Evolutionary conservation across 768 basidiomycete genomes (phyloP).

Genomic region (Auriscalpium orientale): DNA sequence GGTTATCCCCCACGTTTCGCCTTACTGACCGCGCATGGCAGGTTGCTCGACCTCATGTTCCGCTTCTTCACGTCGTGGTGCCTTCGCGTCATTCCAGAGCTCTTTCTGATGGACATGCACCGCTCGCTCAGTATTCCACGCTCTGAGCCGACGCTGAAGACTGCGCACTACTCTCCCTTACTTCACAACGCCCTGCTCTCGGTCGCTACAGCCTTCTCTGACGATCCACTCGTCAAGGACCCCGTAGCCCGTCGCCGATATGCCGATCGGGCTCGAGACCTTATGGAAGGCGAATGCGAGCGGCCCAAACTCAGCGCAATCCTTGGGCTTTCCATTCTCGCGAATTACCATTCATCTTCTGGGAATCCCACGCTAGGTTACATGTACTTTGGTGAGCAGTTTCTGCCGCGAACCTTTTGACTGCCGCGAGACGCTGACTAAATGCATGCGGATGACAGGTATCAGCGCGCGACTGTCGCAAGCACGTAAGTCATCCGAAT

Average conservation of each 20-base stretch:
- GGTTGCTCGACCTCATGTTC: constrained; percentile 32
- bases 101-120: constrained; percentile 37
- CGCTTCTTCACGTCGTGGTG: constrained; percentile 33
- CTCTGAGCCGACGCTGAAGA: constrained; percentile 27
- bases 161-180: constrained; percentile 63
- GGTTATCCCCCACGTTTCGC: neutral
- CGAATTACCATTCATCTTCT: constrained; percentile 30
- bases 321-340: constrained; percentile 31
- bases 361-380: constrained; percentile 38
- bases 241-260: constrained; percentile 24
- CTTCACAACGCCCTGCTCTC: constrained; percentile 60
- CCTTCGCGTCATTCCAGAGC: constrained; percentile 31
- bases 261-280: constrained; percentile 31
- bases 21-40: constrained; percentile 6
- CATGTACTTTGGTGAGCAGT: constrained; percentile 31
- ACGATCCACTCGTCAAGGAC: constrained; percentile 27
- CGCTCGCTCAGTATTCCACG: constrained; percentile 25
- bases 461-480: constrained; percentile 54
- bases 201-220: constrained; percentile 31
- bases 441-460: constrained; percentile 24
- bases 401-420: neutral
- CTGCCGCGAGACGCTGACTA: neutral
- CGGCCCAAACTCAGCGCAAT: constrained; percentile 34
- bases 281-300: constrained; percentile 33
- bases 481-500: constrained; percentile 39